These are phyloP conservation scores for Margaritispora aquatica DNA, from an alignment of 495 filamentous ascomycete genomes.

Conservation along the genomic window DNA sequence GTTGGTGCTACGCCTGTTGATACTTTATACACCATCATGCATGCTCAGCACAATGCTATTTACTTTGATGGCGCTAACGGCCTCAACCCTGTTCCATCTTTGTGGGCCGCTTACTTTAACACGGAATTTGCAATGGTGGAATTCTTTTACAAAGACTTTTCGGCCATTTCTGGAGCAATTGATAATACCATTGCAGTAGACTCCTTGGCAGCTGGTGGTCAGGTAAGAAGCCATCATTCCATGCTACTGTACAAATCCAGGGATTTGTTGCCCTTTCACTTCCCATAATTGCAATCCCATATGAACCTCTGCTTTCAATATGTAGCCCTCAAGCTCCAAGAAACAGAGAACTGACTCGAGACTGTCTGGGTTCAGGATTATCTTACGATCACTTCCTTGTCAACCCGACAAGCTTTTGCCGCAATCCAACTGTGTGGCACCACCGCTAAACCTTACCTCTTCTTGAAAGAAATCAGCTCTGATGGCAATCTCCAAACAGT, in stretches of 20 bases:
- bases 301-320: too few relatives aligned
- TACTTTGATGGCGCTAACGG: constrained; percentile 69
- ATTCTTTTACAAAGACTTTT: constrained; percentile 69
- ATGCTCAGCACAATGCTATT: constrained; percentile 70
- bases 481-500: constrained; percentile 93
- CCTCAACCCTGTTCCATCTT: constrained; percentile 60
- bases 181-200: constrained; percentile 65
- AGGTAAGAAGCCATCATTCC: too few relatives aligned
- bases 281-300: too few relatives aligned
- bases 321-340: too few relatives aligned
- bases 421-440: constrained; percentile 81
- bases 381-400: constrained; percentile 74
- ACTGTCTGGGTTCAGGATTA: too few relatives aligned
- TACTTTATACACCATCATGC: constrained; percentile 70
- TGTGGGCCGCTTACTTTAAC: constrained; percentile 68
- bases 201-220: constrained; percentile 56
- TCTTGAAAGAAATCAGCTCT: constrained; percentile 92
- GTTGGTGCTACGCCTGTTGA: constrained; percentile 27
- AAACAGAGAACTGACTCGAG: too few relatives aligned
- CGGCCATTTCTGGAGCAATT: constrained; percentile 50
- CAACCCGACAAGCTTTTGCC: constrained; percentile 81
- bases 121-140: constrained; percentile 44
- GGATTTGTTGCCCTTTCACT: too few relatives aligned
- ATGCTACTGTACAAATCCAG: too few relatives aligned
- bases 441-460: constrained; percentile 68